Evolutionary conservation across 176 grass and related monocot genomes (phyloP).

Genomic region (Rhipidocladum racemiflorum): DNA sequence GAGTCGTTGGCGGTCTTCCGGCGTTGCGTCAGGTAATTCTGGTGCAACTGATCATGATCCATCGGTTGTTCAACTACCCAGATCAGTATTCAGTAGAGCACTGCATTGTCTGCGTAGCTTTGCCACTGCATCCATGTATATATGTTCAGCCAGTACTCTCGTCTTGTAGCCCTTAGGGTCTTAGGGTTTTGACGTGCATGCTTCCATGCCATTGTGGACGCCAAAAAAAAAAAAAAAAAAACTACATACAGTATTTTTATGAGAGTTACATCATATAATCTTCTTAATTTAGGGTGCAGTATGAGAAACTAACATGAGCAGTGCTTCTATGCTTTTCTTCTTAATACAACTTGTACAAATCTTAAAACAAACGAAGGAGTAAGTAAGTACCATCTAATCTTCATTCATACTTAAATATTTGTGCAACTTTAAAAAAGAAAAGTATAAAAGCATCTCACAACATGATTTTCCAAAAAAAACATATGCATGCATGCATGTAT

Average conservation of each 20-base stretch:
- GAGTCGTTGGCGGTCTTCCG: slow-evolving; percentile 44
- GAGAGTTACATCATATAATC: neutral
- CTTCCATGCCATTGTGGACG: neutral
- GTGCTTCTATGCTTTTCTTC: too few species aligned
- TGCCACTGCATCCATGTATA: neutral
- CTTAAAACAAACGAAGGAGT: too few species aligned
- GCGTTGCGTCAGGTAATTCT: slow-evolving; percentile 49
- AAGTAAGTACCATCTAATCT: too few species aligned
- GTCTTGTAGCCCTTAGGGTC: neutral
- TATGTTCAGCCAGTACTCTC: neutral
- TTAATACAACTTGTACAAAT: too few species aligned
- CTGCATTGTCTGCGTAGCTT: neutral
- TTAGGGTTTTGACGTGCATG: neutral
- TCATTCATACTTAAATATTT: too few species aligned
- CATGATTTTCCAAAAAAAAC: neutral
- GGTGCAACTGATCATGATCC: slow-evolving; percentile 61
- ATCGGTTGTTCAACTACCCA: slow-evolving; percentile 36
- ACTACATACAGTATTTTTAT: neutral
- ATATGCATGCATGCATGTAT: neutral
- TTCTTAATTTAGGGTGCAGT: neutral
- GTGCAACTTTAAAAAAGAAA: too few species aligned
- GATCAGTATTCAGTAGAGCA: neutral
- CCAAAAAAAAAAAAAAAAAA: too few species aligned
- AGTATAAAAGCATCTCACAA: too few species aligned
- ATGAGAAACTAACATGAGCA: neutral